A percentile compares a stretch with the other conserved stretches of the same genome.
Conservation (phyloP, 257 asterid species). For the Scutellaria barbata region DNA sequence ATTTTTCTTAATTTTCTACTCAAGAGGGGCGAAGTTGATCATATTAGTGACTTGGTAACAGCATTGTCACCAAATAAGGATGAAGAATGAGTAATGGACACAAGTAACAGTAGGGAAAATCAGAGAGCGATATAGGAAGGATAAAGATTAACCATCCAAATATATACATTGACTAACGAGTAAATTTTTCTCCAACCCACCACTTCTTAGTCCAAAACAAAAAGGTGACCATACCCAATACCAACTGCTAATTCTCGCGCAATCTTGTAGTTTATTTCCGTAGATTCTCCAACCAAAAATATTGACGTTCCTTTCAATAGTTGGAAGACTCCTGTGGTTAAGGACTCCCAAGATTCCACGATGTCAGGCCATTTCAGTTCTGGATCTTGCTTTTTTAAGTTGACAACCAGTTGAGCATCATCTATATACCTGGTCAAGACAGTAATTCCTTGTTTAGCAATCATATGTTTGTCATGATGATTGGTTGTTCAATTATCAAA, state of each 20-base stretch:
- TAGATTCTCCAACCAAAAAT: constrained; percentile 86
- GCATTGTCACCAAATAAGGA: not conserved
- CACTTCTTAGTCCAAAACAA: constrained; percentile 22
- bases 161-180: not conserved
- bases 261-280: constrained; percentile 78
- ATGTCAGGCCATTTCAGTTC: constrained; percentile 93
- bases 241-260: constrained; percentile 92
- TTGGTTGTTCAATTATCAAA: constrained; percentile 6
- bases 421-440: constrained; percentile 76
- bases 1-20: constrained; percentile 13
- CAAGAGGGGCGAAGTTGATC: not conserved
- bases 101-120: not conserved
- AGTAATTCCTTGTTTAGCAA: not conserved
- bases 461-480: not conserved
- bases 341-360: constrained; percentile 93
- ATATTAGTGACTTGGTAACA: not conserved
- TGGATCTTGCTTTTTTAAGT: constrained; percentile 82
- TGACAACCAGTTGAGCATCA: constrained; percentile 77
- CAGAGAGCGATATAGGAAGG: constrained; percentile 12
- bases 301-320: constrained; percentile 84
- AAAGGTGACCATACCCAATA: constrained; percentile 66
- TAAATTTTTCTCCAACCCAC: not conserved
- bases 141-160: not conserved
- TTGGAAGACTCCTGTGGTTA: constrained; percentile 66
- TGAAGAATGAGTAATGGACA: constrained; percentile 18